Conservation (phyloP, 306 rosid species). For the Prunus campanulata region DNA sequence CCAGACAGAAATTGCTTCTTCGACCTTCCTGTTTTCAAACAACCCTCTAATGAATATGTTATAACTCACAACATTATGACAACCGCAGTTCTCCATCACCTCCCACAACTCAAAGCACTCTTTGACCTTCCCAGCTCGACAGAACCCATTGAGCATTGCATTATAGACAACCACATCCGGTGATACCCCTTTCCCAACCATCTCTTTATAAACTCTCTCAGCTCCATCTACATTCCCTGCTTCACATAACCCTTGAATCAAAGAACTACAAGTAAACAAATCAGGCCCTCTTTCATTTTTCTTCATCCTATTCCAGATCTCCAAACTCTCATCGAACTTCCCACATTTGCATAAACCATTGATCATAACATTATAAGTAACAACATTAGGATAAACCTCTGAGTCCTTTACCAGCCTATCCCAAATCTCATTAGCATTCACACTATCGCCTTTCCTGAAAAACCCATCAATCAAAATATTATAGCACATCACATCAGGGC, state of each 20-base stretch:
- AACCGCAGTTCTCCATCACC: constrained; percentile 60
- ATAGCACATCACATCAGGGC: constrained; percentile 76
- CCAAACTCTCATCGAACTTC: constrained; percentile 63
- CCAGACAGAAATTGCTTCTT: constrained; percentile 57
- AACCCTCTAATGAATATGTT: constrained; percentile 69
- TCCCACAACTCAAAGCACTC: constrained; percentile 50
- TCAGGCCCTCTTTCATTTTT: constrained; percentile 49
- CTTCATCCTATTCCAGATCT: constrained; percentile 87
- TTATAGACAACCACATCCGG: constrained; percentile 66
- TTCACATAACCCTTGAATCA: constrained; percentile 77
- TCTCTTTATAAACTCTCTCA: constrained; percentile 57
- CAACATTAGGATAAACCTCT: constrained; percentile 59
- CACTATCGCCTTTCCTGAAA: constrained; percentile 50
- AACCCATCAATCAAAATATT: constrained; percentile 79
- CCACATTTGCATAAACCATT: constrained; percentile 79
- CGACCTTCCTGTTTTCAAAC: constrained; percentile 47
- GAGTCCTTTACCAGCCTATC: constrained; percentile 55
- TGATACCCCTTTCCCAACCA: constrained; percentile 49
- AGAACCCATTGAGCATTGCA: constrained; percentile 67
- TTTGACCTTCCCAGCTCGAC: constrained; percentile 48
- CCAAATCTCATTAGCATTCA: constrained; percentile 69
- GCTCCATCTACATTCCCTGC: constrained; percentile 61
- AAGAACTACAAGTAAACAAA: constrained; percentile 54
- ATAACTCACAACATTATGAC: constrained; percentile 55
- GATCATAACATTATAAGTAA: constrained; percentile 79